These are phyloP conservation scores for Leptographium lundbergii DNA, from an alignment of 2,329 filamentous ascomycete species.

Conservation along the genomic window DNA sequence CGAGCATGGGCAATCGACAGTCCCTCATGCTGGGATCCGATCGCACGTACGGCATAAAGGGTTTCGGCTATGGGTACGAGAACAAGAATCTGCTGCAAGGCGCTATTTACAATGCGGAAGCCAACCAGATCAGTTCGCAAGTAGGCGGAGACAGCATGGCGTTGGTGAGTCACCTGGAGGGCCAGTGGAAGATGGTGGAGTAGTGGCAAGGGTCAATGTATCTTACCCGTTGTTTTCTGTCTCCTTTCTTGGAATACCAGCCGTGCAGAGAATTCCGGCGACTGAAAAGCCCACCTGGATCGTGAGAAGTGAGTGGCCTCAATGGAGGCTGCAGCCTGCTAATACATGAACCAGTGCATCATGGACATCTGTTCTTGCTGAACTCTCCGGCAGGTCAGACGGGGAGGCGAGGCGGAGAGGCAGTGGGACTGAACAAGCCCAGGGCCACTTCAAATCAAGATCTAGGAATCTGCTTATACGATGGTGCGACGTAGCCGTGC, in stretches of 20 bases:
- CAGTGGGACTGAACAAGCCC: neutral
- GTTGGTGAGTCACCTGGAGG: conserved; percentile 1
- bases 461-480: neutral
- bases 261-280: too few relatives aligned
- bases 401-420: too few relatives aligned
- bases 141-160: neutral
- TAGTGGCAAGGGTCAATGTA: neutral
- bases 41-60: conserved; percentile 4
- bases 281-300: too few relatives aligned
- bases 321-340: too few relatives aligned
- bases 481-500: neutral
- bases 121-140: neutral
- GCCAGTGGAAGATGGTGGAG: conserved; percentile 4
- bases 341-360: too few relatives aligned
- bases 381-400: too few relatives aligned
- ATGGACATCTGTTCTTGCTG: neutral
- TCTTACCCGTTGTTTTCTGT: too few relatives aligned
- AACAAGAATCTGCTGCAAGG: conserved; percentile 2
- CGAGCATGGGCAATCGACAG: neutral
- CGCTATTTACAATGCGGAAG: conserved; percentile 4
- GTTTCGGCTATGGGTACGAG: conserved; percentile 4
- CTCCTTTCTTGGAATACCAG: too few relatives aligned
- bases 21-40: too few relatives aligned
- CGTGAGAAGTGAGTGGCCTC: too few relatives aligned
- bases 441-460: neutral